Evolutionary conservation across 1,284 basidiomycete species (phyloP).

Genomic region (Meira nashicola): DNA sequence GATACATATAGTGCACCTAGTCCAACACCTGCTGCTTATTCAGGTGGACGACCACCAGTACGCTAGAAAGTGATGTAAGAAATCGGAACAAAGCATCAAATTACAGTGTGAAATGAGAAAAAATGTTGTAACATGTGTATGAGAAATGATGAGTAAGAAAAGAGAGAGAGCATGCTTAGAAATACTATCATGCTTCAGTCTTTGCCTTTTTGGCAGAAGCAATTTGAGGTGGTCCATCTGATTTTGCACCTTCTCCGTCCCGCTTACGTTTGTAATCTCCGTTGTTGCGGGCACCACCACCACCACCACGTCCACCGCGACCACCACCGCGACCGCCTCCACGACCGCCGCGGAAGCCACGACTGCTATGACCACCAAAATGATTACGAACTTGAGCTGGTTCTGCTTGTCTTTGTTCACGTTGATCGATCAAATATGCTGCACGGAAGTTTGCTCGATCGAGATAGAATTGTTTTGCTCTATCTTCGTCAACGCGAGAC

Average conservation of each 20-base stretch:
- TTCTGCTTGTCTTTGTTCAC: constrained; percentile 55
- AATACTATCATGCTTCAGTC: constrained; percentile 19
- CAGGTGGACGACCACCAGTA: background rate
- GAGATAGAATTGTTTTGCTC: constrained; percentile 70
- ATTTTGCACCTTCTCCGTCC: constrained; percentile 27
- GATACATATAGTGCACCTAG: constrained; percentile 42
- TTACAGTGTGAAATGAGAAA: constrained; percentile 3
- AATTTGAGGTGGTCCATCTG: constrained; percentile 6
- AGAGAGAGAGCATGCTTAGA: constrained; percentile 12
- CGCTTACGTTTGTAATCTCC: constrained; percentile 25
- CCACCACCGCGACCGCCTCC: constrained; percentile 52
- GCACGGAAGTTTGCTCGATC: constrained; percentile 63
- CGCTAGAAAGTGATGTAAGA: background rate
- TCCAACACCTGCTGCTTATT: constrained; percentile 29
- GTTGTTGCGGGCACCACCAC: constrained; percentile 35
- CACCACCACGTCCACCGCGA: constrained; percentile 42
- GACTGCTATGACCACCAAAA: constrained; percentile 62
- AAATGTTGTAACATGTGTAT: constrained; percentile 1
- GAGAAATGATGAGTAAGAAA: background rate
- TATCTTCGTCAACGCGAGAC: constrained; percentile 58
- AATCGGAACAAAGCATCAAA: background rate
- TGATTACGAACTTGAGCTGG: constrained; percentile 64
- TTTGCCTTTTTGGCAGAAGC: constrained; percentile 13
- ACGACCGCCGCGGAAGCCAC: constrained; percentile 51
- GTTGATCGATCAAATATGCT: constrained; percentile 55